Conservation (phyloP, 2,329 filamentous ascomycete genomes). For the Penicillium psychrosexuale region DNA sequence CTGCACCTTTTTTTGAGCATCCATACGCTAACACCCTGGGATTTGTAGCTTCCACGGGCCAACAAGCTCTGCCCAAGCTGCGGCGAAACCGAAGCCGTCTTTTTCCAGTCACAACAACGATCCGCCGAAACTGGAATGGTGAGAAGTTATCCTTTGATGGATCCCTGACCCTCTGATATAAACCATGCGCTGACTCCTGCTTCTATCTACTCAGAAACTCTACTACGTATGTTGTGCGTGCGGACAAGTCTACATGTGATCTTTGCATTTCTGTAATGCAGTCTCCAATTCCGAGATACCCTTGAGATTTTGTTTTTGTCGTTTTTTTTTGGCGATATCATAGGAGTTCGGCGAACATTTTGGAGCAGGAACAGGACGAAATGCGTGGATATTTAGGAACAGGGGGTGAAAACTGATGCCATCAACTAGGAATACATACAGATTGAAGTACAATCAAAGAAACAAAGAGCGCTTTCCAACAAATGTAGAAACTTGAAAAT, state of each 20-base stretch:
- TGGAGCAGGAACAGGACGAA: not conserved
- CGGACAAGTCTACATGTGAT: conserved; percentile 71
- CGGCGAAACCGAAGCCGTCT: conserved; percentile 85
- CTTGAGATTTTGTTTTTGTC: conserved; percentile 18
- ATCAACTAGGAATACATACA: conserved; percentile 32
- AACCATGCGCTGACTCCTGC: conserved; percentile 13
- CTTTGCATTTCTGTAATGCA: conserved; percentile 16
- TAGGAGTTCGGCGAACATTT: conserved; percentile 8
- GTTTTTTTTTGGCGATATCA: conserved; percentile 12
- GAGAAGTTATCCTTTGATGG: conserved; percentile 38
- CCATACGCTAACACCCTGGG: conserved; percentile 31
- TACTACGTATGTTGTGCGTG: conserved; percentile 94
- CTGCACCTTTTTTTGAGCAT: conserved; percentile 12
- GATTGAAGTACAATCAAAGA: conserved; percentile 14
- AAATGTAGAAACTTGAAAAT: conserved; percentile 27
- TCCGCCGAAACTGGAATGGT: conserved; percentile 98
- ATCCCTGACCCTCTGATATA: not conserved
- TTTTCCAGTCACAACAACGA: conserved; percentile 98
- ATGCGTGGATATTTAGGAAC: conserved; percentile 9
- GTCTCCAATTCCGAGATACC: conserved; percentile 31
- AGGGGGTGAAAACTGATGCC: not conserved
- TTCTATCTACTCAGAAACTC: conserved; percentile 62
- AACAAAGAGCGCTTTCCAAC: conserved; percentile 30
- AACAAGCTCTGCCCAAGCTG: conserved; percentile 83
- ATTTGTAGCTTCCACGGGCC: conserved; percentile 76